phyloP scores from a whole-genome alignment of 2,329 filamentous ascomycete species.

The Beauveria scarabaeidicola region DNA sequence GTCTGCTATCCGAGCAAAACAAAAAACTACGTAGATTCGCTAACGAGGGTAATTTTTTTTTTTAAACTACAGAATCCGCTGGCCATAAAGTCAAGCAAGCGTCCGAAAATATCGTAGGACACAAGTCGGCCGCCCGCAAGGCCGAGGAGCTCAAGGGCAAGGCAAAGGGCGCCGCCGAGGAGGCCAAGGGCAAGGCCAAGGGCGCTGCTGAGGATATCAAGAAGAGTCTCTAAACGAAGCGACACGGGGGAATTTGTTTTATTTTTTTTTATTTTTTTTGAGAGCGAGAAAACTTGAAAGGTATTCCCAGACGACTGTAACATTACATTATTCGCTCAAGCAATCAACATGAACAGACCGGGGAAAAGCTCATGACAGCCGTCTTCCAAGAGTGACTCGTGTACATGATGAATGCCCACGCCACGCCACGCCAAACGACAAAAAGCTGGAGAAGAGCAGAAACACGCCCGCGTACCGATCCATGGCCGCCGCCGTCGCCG shows the following conservation, averaged over 20 bases:
- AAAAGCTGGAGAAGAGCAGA: background rate
- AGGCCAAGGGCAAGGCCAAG: conserved; percentile 32
- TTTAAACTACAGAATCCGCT: conserved; percentile 24
- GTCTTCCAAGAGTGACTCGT: background rate
- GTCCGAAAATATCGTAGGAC: conserved; percentile 26
- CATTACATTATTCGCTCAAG: background rate
- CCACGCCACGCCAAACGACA: background rate
- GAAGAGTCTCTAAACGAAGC: conserved; percentile 20
- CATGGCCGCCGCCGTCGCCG: background rate
- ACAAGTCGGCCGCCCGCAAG: conserved; percentile 25
- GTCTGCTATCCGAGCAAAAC: no score
- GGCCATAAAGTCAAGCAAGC: conserved; percentile 42
- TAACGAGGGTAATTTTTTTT: background rate
- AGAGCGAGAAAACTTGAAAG: no score
- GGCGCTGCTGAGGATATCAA: conserved; percentile 33
- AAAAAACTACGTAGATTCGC: background rate
- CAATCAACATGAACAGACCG: background rate
- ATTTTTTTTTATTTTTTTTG: no score
- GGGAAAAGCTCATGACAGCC: background rate
- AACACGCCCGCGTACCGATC: background rate
- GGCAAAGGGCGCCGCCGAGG: conserved; percentile 35
- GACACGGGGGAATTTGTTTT: no score
- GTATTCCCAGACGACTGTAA: background rate
- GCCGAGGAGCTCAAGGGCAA: conserved; percentile 32
- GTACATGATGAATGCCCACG: background rate